Evolutionary conservation across 2,329 filamentous ascomycete species (phyloP), one percentile per base, ranked within the genome.

Genomic region (Diaporthe sp.): DNA sequence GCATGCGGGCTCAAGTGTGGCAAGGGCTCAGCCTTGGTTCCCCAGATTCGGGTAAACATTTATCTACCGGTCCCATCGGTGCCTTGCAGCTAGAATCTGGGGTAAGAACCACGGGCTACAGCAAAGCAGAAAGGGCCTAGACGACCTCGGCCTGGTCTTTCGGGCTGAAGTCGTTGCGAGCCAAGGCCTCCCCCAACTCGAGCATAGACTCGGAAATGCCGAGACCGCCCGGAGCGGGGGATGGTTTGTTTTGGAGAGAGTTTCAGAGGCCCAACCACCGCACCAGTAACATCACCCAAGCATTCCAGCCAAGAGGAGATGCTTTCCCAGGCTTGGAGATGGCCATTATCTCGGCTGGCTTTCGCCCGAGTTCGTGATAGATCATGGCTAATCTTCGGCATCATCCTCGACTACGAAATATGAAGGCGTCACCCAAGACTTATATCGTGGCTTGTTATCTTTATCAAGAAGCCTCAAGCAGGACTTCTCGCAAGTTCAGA

Each of bases 181-280:
- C 63, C 63, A 66, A 51, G 63, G 44, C 63, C 22, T 9, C n/a
- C 12, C 22, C 17, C 22, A 51, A 37, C 19, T 44, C 32, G 32
- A 35, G 44, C 63, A 37, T 51, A 37, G 32, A 25, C 44, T 66
- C 63, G 44, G 63, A 66, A 66, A 25, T 51, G 63, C 63, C 63
- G 63, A 35, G 44, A 7, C 30, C 30, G 44, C 63, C 6, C 30
- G 6, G 30, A n/a, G 59, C 59, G 59, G 39, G 59, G 44, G 13
- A 66, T 27, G 30, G 22, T 37, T 25, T n/a, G 44, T 1, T 66
- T 66, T 66, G 44, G 44, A 50, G 63, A 66, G 12, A 27, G 63
- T 66, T 66, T 51, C 63, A 66, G 63, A n/a, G 63, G 63, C 63
- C 63, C 15, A 27, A 66, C 63, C 63, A 66, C 32, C n/a, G 44